Conservation (phyloP, 441 rosid species). For the Geranium incanum region DNA sequence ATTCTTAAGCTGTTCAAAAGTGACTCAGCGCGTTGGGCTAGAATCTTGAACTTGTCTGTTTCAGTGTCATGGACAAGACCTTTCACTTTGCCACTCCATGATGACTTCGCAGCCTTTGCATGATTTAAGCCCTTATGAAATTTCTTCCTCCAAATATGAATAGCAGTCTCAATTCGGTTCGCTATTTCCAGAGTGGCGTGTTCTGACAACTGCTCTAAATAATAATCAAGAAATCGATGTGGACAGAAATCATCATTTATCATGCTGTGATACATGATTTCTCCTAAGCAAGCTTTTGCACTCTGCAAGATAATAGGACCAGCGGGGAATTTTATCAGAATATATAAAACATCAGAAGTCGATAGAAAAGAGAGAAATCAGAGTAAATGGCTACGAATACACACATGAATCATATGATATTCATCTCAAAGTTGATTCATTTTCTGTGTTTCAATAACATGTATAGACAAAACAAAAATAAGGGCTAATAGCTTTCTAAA, state of each 20-base stretch:
- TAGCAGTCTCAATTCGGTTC: conserved; percentile 56
- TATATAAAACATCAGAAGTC: not conserved
- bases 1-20: conserved; percentile 44
- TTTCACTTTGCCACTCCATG: not conserved
- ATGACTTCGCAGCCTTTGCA: conserved; percentile 28
- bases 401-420: too few species aligned
- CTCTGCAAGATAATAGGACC: conserved; percentile 26
- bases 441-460: too few species aligned
- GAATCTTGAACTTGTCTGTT: conserved; percentile 46
- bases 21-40: conserved; percentile 58
- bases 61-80: conserved; percentile 21
- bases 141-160: conserved; percentile 52
- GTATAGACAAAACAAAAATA: too few species aligned
- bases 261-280: conserved; percentile 48
- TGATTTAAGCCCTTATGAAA: conserved; percentile 22
- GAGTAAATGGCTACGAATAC: too few species aligned
- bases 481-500: too few species aligned
- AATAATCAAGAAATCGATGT: conserved; percentile 38
- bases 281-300: conserved; percentile 55
- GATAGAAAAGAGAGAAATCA: too few species aligned
- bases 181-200: conserved; percentile 51
- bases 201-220: conserved; percentile 46
- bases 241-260: conserved; percentile 56
- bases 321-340: not conserved
- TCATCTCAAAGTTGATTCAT: too few species aligned